A percentile compares a stretch with the other conserved stretches of the same genome.
Evolutionary conservation across 495 filamentous ascomycete genomes (phyloP).

Genomic region (Penicillium atrosanguineum): DNA sequence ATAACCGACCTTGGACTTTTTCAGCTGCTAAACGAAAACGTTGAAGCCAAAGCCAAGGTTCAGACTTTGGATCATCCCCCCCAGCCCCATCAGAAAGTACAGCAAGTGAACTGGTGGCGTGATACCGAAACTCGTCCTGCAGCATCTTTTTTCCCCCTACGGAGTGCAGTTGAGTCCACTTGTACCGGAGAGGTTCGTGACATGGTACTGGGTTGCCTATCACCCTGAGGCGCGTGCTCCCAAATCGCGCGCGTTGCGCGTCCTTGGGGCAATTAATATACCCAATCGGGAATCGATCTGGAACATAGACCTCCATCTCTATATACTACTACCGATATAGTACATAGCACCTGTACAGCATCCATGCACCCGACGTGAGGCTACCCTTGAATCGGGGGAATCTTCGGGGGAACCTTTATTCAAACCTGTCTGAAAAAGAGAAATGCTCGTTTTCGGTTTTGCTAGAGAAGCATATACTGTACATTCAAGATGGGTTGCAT

Average conservation of each 20-base stretch:
- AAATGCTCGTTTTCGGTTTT: conserved; percentile 12
- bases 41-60: not conserved
- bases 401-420: too few species aligned
- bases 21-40: not conserved
- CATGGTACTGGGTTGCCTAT: conserved; percentile 18
- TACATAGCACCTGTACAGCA: not conserved
- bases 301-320: not conserved
- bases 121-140: conserved; percentile 9
- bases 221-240: conserved; percentile 14
- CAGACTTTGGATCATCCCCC: conserved; percentile 14
- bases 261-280: conserved; percentile 2
- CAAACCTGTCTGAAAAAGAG: not conserved
- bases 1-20: not conserved
- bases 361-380: not conserved
- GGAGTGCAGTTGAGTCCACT: not conserved
- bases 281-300: conserved; percentile 12
- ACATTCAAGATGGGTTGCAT: conserved; percentile 15
- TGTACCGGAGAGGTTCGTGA: conserved; percentile 15
- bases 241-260: conserved; percentile 1
- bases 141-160: conserved; percentile 1
- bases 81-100: not conserved
- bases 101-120: conserved; percentile 12
- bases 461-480: not conserved
- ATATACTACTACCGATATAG: not conserved
- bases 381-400: conserved; percentile 10